Base-by-base conservation (phyloP, 495 filamentous ascomycete species). In the Penicillium canescens region DNA sequence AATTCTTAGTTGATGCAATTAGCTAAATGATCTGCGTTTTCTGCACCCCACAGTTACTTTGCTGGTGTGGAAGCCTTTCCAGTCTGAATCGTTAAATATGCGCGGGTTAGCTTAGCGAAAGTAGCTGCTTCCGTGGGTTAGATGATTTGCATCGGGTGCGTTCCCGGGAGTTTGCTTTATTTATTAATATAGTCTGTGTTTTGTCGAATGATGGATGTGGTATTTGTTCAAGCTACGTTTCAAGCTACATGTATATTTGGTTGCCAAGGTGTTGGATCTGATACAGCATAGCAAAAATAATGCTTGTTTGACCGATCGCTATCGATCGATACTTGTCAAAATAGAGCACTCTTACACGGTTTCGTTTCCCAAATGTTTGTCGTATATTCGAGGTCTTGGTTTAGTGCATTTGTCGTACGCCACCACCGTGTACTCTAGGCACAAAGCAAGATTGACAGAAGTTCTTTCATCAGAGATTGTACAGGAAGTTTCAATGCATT, bases 1-100 rank as follows among this genome's bases (percentile, higher is more conserved):
- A 46, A 36, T 52, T 53, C 13, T 62, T 55, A 59, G 42, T 43
- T 26, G 57, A 55, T 50, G 52, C 13, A 46, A 63, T 60, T 63
- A 56, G 57, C 49, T 56, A 56, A 62, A 43, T 34, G 23, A 43
- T 59, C 35, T 43, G 21, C n/a, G 0, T 31, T 31, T 43, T 13
- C 24, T 53, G 46, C 37, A 51, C 55, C 46, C 54, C 45, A 46
- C 54, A 40, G 4, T 10, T 31, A 31, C 28, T 2, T 5, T 10
- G 23, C 6, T 24, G 23, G 23, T 47, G 20, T 6, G 20, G 10
- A 12, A 16, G 37, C 7, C 12, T 6, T 43, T 20, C 9, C 2
- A 14, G 11, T 10, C 3, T 20, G 10, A n/a, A 11, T 47, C 14
- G 8, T 9, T 8, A 31, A 5, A 31, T 31, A 31, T 31, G 28